Percentiles rank a stretch among this genome's conserved stretches.
phyloP scores from a whole-genome alignment of 331 rosid species.

The Stylosanthes scabra region DNA sequence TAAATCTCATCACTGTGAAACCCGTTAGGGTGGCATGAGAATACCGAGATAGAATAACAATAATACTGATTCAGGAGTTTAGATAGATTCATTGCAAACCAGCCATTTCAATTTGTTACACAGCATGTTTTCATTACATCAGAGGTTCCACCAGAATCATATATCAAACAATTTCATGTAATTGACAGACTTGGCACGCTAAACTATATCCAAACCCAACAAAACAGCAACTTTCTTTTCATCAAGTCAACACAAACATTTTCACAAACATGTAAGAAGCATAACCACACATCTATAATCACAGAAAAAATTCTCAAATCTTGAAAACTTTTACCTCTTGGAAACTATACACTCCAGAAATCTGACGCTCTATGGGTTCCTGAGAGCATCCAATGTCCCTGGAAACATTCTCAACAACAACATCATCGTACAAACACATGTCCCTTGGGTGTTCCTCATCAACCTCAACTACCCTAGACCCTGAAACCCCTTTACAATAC shows the following conservation, averaged over 20 bases:
- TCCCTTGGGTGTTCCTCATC: conserved; percentile 68
- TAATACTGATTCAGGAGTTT: conserved; percentile 21
- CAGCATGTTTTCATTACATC: conserved; percentile 24
- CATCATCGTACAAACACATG: conserved; percentile 63
- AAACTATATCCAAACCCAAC: not conserved
- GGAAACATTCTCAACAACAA: conserved; percentile 73
- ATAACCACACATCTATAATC: not conserved
- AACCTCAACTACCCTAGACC: conserved; percentile 73
- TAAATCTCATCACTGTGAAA: not conserved
- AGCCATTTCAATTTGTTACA: conserved; percentile 11
- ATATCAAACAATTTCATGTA: too few species aligned
- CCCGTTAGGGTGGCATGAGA: not conserved
- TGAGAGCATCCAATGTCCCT: conserved; percentile 64
- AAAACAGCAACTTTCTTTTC: conserved; percentile 10
- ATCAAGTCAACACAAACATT: conserved; percentile 7
- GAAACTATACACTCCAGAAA: conserved; percentile 81
- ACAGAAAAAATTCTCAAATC: not conserved
- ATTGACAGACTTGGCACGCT: conserved; percentile 10
- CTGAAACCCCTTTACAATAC: conserved; percentile 84
- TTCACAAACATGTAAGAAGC: conserved; percentile 12
- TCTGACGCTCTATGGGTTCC: conserved; percentile 56
- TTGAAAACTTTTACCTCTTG: conserved; percentile 54
- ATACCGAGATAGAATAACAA: not conserved
- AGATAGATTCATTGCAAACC: conserved; percentile 14
- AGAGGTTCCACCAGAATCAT: conserved; percentile 9